A percentile compares a stretch with the other conserved stretches of the same genome.
phyloP scores from a whole-genome alignment of 805 yeast genomes.

The Lipomyces starkeyi region DNA sequence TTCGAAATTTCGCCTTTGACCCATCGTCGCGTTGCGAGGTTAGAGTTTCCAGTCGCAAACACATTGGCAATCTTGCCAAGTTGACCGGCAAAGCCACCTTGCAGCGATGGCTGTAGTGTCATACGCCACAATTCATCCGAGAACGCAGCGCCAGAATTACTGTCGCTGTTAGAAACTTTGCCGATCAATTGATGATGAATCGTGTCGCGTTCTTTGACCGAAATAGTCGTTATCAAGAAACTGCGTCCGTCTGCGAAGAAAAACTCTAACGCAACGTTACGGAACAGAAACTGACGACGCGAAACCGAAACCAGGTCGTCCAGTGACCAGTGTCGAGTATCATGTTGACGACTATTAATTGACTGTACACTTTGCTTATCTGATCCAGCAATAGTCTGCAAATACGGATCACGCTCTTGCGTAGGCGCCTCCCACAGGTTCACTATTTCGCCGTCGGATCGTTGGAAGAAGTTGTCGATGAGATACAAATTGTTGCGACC shows the following conservation, averaged over 20 bases:
- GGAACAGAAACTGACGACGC: constrained; percentile 72
- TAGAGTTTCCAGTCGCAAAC: constrained; percentile 49
- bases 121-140: constrained; percentile 36
- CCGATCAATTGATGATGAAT: constrained; percentile 58
- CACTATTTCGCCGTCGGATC: constrained; percentile 59
- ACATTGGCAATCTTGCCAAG: constrained; percentile 56
- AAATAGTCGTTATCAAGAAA: constrained; percentile 67
- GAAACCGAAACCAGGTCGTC: constrained; percentile 66
- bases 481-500: constrained; percentile 71
- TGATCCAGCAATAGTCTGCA: constrained; percentile 62
- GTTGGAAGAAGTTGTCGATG: constrained; percentile 69
- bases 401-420: constrained; percentile 67
- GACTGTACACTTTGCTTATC: constrained; percentile 43
- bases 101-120: constrained; percentile 35
- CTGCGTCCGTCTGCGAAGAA: constrained; percentile 77
- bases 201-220: constrained; percentile 59
- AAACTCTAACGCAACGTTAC: constrained; percentile 83
- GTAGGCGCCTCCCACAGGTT: constrained; percentile 70
- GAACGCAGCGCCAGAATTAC: constrained; percentile 41
- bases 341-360: constrained; percentile 29
- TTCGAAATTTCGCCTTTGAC: constrained; percentile 77
- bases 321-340: constrained; percentile 58
- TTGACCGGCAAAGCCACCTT: constrained; percentile 42
- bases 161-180: constrained; percentile 52
- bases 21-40: constrained; percentile 72